A percentile compares a stretch with the other conserved stretches of the same genome.
Conservation (phyloP, 1,284 basidiomycete genomes). For the Volvariella volvacea region DNA sequence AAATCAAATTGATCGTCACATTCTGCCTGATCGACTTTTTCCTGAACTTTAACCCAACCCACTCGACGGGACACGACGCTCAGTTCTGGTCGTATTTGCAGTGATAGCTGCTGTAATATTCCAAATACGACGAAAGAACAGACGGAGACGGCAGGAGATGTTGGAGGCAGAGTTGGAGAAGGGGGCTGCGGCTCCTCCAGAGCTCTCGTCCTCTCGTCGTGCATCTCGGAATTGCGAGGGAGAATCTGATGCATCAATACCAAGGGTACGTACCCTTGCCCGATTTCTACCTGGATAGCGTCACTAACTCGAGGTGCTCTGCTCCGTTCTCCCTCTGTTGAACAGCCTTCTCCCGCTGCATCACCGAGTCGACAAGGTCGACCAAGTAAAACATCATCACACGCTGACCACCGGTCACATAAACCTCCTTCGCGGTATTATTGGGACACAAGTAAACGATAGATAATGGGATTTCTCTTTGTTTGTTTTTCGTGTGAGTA, state of each 20-base stretch:
- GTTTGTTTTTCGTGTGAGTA: too few relatives aligned
- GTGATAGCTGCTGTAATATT: conserved; percentile 18
- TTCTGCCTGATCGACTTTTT: neutral
- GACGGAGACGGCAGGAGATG: conserved; percentile 9
- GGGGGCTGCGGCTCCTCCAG: neutral
- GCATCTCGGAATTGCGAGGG: neutral
- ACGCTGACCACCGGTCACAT: too few relatives aligned
- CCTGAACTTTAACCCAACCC: neutral
- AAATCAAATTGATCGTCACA: neutral
- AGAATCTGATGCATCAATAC: neutral
- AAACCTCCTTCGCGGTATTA: too few relatives aligned
- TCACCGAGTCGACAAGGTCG: neutral
- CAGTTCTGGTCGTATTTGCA: conserved; percentile 19
- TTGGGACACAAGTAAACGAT: too few relatives aligned
- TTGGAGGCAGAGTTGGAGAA: conserved; percentile 11
- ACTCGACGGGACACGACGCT: neutral
- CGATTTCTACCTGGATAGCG: neutral
- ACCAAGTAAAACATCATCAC: neutral
- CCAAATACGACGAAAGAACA: conserved; percentile 19
- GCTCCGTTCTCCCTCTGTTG: neutral
- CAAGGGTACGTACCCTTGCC: neutral
- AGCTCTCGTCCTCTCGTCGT: too few relatives aligned
- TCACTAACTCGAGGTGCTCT: neutral
- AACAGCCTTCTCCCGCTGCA: neutral
- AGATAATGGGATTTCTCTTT: too few relatives aligned